phyloP scores from a whole-genome alignment of 1,139 yeast genomes.

The Candida neerlandica region DNA sequence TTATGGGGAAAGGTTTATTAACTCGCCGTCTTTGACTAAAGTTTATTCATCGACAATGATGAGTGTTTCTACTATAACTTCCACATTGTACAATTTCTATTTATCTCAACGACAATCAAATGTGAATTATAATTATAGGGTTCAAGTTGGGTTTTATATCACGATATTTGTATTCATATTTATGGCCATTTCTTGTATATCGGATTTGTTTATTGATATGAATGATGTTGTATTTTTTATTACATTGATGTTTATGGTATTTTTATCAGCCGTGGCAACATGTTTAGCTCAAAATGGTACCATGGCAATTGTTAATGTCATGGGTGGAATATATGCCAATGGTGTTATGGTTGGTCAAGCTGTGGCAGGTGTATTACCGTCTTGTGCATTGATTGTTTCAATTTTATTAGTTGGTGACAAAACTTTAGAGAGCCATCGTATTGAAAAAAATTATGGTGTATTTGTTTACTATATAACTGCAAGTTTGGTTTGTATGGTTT shows the following conservation, averaged over 20 bases:
- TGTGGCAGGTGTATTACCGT: slow-evolving; percentile 87
- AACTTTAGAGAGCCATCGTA: slow-evolving; percentile 22
- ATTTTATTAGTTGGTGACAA: slow-evolving; percentile 47
- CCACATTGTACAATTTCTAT: slow-evolving; percentile 60
- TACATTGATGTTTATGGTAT: slow-evolving; percentile 58
- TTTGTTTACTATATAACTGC: slow-evolving; percentile 74
- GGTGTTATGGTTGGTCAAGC: slow-evolving; percentile 96
- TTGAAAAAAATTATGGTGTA: slow-evolving; percentile 50
- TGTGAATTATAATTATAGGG: slow-evolving; percentile 64
- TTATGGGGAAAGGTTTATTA: slow-evolving; percentile 65
- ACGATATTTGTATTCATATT: slow-evolving; percentile 59
- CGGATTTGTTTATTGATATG: slow-evolving; percentile 40
- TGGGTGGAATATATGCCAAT: slow-evolving; percentile 79
- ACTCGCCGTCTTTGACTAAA: slow-evolving; percentile 54
- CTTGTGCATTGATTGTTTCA: slow-evolving; percentile 69
- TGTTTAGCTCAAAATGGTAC: slow-evolving; percentile 86
- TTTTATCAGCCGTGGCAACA: slow-evolving; percentile 64
- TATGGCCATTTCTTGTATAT: slow-evolving; percentile 54
- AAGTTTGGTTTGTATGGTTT: slow-evolving; percentile 55
- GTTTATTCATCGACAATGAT: slow-evolving; percentile 84
- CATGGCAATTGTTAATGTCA: slow-evolving; percentile 81
- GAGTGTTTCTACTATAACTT: slow-evolving; percentile 79
- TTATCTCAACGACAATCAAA: slow-evolving; percentile 69
- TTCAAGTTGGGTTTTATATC: slow-evolving; percentile 58
- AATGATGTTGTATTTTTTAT: slow-evolving; percentile 43